A percentile compares a stretch with the other conserved stretches of the same genome.
These are phyloP conservation scores for Penicillium occitanis DNA, from an alignment of 2,329 filamentous ascomycete species.

Conservation along the genomic window DNA sequence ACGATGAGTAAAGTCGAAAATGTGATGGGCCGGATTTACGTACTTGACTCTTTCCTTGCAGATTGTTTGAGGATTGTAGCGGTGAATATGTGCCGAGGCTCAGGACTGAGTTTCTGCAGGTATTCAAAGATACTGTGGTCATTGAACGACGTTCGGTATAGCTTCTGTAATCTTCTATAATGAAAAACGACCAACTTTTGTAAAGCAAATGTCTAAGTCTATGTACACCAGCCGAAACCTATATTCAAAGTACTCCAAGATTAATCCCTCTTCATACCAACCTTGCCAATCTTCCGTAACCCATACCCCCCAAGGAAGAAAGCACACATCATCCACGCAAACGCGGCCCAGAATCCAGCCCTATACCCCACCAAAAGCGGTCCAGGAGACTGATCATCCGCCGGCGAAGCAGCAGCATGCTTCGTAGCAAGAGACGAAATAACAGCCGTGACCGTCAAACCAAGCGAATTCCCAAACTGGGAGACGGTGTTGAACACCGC, in stretches of 20 bases:
- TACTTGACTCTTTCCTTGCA: background rate
- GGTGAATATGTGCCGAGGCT: constrained; percentile 5
- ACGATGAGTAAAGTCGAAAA: background rate
- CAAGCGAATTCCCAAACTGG: constrained; percentile 57
- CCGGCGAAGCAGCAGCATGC: constrained; percentile 35
- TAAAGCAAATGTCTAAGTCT: background rate
- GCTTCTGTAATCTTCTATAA: no score
- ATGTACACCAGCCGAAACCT: background rate
- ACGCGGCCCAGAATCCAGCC: constrained; percentile 56
- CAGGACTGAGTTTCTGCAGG: background rate
- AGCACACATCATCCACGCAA: constrained; percentile 46
- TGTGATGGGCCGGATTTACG: background rate
- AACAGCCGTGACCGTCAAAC: constrained; percentile 53
- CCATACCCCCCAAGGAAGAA: constrained; percentile 45
- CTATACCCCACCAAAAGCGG: constrained; percentile 54
- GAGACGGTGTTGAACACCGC: constrained; percentile 61
- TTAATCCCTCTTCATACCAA: constrained; percentile 47
- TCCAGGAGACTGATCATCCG: constrained; percentile 20
- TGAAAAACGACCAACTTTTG: background rate
- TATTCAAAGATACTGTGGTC: background rate
- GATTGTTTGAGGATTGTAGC: background rate
- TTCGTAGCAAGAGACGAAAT: constrained; percentile 36
- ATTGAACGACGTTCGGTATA: background rate
- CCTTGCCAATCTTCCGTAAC: constrained; percentile 48
- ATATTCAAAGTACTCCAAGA: no score